A percentile compares a stretch with the other conserved stretches of the same genome.
Evolutionary conservation across 2,329 filamentous ascomycete species (phyloP).

Genomic region (Calonectria leucothoes): DNA sequence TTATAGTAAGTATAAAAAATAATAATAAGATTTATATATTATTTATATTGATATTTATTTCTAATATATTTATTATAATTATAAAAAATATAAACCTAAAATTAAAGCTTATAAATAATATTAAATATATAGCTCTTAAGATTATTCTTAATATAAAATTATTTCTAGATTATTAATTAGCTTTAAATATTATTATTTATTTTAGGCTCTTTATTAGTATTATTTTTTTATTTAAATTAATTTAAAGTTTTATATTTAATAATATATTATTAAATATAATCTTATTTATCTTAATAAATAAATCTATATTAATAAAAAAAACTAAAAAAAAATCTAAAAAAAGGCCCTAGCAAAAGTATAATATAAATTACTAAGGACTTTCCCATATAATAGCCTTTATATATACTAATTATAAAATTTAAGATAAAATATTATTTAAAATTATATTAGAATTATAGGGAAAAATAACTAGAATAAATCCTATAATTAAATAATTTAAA

Average conservation of each 20-base stretch:
- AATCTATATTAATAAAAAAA: background rate
- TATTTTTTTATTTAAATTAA: background rate
- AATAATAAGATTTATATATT: background rate
- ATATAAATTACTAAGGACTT: background rate
- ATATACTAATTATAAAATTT: constrained; percentile 16
- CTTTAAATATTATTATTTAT: background rate
- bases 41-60: background rate
- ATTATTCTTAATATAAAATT: background rate
- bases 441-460: constrained; percentile 3
- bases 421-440: background rate
- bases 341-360: constrained; percentile 6
- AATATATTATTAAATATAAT: background rate
- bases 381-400: background rate
- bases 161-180: background rate
- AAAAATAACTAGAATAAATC: background rate
- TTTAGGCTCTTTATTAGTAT: background rate
- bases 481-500: background rate
- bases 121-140: background rate
- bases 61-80: background rate
- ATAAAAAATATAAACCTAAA: background rate
- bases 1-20: background rate
- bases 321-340: background rate
- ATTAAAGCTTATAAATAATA: background rate
- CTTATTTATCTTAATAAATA: background rate
- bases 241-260: background rate